phyloP scores from a whole-genome alignment of 2,329 filamentous ascomycete species.

The Leptographium lundbergii region DNA sequence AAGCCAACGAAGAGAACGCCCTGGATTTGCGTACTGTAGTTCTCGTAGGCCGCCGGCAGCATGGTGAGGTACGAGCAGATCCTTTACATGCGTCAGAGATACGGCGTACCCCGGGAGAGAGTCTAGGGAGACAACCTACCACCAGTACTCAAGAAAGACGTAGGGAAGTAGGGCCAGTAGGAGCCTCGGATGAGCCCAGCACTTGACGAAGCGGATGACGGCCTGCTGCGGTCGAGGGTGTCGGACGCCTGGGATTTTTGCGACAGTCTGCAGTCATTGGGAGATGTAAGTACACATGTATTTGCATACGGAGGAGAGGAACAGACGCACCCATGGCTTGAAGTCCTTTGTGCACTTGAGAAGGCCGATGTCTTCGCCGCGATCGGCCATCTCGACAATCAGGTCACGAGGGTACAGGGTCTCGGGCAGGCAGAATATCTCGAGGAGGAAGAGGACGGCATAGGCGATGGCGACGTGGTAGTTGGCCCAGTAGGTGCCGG shows the following conservation, averaged over 20 bases:
- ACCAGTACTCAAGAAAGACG: conserved; percentile 43
- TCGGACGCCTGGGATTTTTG: background rate
- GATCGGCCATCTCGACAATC: background rate
- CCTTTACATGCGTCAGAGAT: background rate
- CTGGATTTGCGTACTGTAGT: conserved; percentile 34
- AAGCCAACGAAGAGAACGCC: conserved; percentile 41
- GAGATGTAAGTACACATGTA: background rate
- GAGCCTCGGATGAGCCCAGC: conserved; percentile 31
- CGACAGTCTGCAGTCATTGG: background rate
- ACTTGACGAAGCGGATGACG: background rate
- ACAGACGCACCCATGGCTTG: conserved; percentile 29
- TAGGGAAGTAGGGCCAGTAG: conserved; percentile 38
- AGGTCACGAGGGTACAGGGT: background rate
- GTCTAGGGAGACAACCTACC: conserved; percentile 19
- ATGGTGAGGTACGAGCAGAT: conserved; percentile 35
- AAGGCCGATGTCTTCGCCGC: background rate
- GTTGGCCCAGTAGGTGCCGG: background rate
- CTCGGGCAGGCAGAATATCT: background rate
- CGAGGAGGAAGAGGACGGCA: background rate
- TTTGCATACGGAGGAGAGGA: too few relatives aligned
- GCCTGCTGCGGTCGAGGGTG: background rate
- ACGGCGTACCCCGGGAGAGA: too few relatives aligned
- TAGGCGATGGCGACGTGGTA: conserved; percentile 3
- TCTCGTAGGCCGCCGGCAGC: conserved; percentile 36
- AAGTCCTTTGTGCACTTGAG: background rate